Evolutionary conservation across 495 filamentous ascomycete species (phyloP).

Genomic region (Durotheca rogersii): DNA sequence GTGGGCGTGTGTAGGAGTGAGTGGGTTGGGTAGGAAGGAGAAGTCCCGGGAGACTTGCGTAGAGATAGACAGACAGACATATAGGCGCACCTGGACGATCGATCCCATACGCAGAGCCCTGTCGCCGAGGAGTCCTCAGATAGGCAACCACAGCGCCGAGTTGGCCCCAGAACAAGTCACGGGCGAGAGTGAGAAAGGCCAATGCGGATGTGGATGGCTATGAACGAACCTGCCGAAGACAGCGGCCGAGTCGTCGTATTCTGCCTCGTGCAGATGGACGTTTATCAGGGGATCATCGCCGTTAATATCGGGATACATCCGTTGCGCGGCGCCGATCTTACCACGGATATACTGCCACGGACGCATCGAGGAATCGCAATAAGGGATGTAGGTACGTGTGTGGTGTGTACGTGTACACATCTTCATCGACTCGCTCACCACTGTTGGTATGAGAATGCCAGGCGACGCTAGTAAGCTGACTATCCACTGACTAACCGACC

Average conservation of each 20-base stretch:
- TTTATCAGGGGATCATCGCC: background rate
- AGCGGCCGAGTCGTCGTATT: too few relatives aligned
- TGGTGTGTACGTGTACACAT: background rate
- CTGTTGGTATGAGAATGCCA: background rate
- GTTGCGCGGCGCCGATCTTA: background rate
- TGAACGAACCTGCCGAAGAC: too few relatives aligned
- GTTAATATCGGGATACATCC: background rate
- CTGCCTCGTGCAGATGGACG: too few relatives aligned
- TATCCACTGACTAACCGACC: slow-evolving; percentile 1
- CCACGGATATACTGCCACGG: too few relatives aligned
- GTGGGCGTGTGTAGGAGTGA: too few relatives aligned
- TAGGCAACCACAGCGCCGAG: background rate
- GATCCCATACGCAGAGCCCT: slow-evolving; percentile 1
- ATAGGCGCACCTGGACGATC: background rate
- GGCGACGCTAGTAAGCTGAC: slow-evolving; percentile 28
- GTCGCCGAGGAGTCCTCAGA: slow-evolving; percentile 28
- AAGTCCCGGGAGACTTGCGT: too few relatives aligned
- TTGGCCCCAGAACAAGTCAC: slow-evolving; percentile 5
- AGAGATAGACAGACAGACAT: background rate
- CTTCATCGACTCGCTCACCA: background rate
- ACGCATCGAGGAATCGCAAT: too few relatives aligned
- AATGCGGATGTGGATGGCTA: background rate
- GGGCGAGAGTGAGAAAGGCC: too few relatives aligned
- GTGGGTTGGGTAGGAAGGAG: slow-evolving; percentile 23
- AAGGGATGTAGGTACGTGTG: background rate